phyloP scores from a whole-genome alignment of 306 rosid species.

The Trifolium repens region DNA sequence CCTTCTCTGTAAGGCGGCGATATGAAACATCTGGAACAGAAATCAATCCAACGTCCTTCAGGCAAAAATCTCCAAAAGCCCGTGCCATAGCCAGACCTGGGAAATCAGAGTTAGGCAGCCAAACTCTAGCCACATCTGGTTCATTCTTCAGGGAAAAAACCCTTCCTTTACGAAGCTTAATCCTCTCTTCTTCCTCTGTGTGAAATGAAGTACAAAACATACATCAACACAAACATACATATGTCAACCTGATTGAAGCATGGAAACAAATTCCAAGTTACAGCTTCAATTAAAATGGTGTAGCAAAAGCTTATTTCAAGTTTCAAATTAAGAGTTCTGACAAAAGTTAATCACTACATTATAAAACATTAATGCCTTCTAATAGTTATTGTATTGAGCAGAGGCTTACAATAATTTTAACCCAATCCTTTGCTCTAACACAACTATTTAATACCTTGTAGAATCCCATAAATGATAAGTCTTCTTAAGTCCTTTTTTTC shows the following conservation, averaged over 20 bases:
- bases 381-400: slow-evolving; percentile 6
- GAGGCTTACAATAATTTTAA: slow-evolving; percentile 24
- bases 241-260: background rate
- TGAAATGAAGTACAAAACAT: slow-evolving; percentile 25
- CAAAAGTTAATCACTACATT: background rate
- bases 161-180: slow-evolving; percentile 73
- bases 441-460: background rate
- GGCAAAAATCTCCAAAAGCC: slow-evolving; percentile 94
- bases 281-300: background rate
- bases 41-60: slow-evolving; percentile 83
- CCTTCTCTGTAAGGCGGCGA: slow-evolving; percentile 71
- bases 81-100: slow-evolving; percentile 99
- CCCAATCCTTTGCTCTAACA: slow-evolving; percentile 3
- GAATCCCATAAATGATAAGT: background rate
- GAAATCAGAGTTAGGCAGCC: slow-evolving; percentile 83
- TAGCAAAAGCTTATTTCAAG: slow-evolving; percentile 22
- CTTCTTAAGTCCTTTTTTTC: background rate
- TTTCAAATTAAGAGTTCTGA: background rate
- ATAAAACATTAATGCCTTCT: background rate
- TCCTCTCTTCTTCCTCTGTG: slow-evolving; percentile 86
- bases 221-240: slow-evolving; percentile 25
- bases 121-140: slow-evolving; percentile 81
- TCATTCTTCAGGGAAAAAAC: slow-evolving; percentile 80
- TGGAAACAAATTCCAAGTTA: slow-evolving; percentile 21
- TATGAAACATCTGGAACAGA: slow-evolving; percentile 76